Conservation (phyloP, 169 alveolate genomes). For the Plasmodium fragile region DNA sequence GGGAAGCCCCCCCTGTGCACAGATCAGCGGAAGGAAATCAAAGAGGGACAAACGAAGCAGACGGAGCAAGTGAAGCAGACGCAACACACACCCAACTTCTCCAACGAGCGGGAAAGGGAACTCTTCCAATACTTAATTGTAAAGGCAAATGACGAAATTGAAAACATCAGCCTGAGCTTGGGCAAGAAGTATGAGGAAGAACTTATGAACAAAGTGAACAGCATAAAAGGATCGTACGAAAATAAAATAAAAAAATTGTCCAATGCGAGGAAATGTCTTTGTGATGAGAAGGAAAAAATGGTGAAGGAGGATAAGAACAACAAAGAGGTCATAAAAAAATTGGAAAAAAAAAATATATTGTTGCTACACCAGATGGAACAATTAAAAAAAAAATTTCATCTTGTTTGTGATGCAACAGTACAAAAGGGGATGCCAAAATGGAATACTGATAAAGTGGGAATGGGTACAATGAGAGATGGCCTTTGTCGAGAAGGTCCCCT, state of each 20-base stretch:
- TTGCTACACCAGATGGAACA: conserved; percentile 34
- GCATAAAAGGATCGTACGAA: conserved; percentile 20
- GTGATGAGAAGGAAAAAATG: conserved; percentile 22
- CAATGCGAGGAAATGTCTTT: not conserved
- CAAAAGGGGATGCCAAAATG: conserved; percentile 7
- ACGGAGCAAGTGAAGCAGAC: not conserved
- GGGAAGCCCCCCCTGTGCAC: not conserved
- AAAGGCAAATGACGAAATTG: conserved; percentile 51
- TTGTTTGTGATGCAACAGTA: not conserved
- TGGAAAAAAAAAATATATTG: conserved; percentile 12
- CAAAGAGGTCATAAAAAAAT: conserved; percentile 14
- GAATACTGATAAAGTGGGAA: not conserved
- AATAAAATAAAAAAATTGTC: conserved; percentile 1
- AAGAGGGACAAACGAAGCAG: not conserved
- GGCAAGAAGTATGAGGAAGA: conserved; percentile 25
- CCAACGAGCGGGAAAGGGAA: conserved; percentile 43
- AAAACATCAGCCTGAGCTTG: conserved; percentile 15
- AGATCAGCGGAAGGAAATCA: not conserved
- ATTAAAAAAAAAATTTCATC: not conserved
- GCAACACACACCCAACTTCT: not conserved
- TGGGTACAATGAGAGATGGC: not conserved
- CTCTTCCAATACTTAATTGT: conserved; percentile 31
- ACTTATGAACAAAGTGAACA: not conserved
- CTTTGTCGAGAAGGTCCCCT: not conserved
- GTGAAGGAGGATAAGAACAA: conserved; percentile 1